Base-by-base conservation (phyloP, 306 rosid genomes). In the Psophocarpus tetragonolobus region DNA sequence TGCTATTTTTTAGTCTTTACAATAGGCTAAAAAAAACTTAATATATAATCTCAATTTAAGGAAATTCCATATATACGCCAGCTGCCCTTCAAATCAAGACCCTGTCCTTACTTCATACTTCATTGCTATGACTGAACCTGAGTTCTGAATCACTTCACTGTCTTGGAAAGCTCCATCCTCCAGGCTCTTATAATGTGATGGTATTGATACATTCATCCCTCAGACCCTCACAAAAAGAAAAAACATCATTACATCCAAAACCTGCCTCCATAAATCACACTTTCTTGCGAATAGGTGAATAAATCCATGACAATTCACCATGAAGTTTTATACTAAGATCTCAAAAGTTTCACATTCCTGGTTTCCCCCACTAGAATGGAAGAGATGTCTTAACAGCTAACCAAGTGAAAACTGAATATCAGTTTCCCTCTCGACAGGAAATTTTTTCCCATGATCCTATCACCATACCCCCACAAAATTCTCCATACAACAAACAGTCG, bases 341-440 rank as follows among this genome's bases (percentile, higher is more conserved):
- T 39, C 67, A 38, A 47, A 38, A 53, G 21, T 14, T 65, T 38
- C 58, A 77, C 57, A 35, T 29, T 51, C 45, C 50, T 61, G 47
- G 47, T 60, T 75, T 45, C 21, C 53, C 53, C 74, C 21, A 50
- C 27, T 41, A 26, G 41, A 38, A 68, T 53, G 47, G 66, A 32
- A 67, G 33, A 53, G 9, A 27, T 35, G 32, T 24, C 51, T 23
- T 54, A n/a, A 51, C 18, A 29, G 48, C 68, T 57, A 56, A 78
- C 51, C 10, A 20, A 30, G 36, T 41, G 69, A 56, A 56, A 68
- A 69, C 61, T 47, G 11, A 77, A 78, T 78, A 32, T 62, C 42
- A 3, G n/a, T 6, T 11, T 39, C 39, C 68, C 69, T n/a, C 26
- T 60, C 10, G 24, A 48, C 7, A 71, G 36, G 56, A 71, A 71